These are phyloP conservation scores for Sarocladiaceae sp. DNA, from an alignment of 2,329 filamentous ascomycete species.

Conservation along the genomic window DNA sequence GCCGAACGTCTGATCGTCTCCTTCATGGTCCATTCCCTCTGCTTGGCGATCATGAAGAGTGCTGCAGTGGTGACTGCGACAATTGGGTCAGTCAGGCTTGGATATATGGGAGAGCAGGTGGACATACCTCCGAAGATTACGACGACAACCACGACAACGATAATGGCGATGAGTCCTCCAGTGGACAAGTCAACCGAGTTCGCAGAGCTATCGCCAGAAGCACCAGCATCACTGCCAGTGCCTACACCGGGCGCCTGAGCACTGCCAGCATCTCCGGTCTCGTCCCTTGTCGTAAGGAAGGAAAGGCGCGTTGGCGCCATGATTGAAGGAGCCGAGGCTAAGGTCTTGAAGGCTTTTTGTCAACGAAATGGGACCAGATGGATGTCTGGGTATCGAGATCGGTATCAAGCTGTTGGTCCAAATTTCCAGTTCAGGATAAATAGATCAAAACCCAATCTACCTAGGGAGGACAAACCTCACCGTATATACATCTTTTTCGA, in stretches of 20 bases:
- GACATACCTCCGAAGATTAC: conserved; percentile 65
- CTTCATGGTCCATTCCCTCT: conserved; percentile 76
- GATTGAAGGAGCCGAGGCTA: too few species aligned
- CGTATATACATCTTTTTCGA: neutral
- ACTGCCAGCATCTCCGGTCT: conserved; percentile 24
- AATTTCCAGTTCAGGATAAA: neutral
- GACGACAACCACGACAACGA: conserved; percentile 64
- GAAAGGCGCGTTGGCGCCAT: neutral
- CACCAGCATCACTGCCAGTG: conserved; percentile 56
- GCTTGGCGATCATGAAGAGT: conserved; percentile 78
- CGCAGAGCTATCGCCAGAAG: conserved; percentile 57
- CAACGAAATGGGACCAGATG: too few species aligned
- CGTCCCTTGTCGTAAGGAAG: neutral
- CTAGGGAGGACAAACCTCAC: neutral
- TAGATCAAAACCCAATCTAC: neutral
- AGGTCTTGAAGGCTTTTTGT: too few species aligned
- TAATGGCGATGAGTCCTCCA: conserved; percentile 69
- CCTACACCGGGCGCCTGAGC: conserved; percentile 29
- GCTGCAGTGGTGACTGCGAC: conserved; percentile 55
- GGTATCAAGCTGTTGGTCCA: neutral
- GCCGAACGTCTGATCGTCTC: conserved; percentile 68
- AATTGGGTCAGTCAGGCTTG: conserved; percentile 13
- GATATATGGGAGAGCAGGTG: neutral
- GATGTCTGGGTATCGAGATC: too few species aligned
- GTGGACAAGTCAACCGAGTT: conserved; percentile 56